phyloP scores from a whole-genome alignment of 208 protist species.

The Acanthamoeba lenticulata region DNA sequence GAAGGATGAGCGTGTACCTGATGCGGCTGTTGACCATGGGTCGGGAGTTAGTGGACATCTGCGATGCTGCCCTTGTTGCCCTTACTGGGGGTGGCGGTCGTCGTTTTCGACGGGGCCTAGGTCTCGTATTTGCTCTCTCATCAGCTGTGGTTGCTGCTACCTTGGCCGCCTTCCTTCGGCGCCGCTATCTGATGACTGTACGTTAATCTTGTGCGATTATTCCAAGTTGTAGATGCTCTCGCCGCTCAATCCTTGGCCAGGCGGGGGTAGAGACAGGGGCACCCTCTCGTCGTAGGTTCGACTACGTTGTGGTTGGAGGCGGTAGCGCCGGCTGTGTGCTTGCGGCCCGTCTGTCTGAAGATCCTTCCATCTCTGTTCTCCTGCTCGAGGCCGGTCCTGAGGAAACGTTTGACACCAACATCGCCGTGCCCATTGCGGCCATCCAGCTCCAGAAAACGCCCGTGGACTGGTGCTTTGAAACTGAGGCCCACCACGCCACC shows the following conservation, averaged over 20 bases:
- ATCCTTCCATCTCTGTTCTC: conserved; percentile 46
- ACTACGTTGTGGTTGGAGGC: conserved; percentile 44
- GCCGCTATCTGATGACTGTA: not conserved
- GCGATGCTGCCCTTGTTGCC: not conserved
- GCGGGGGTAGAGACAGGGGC: not conserved
- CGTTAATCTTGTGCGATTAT: too few species aligned
- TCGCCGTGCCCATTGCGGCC: conserved; percentile 55
- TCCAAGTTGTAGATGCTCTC: too few species aligned
- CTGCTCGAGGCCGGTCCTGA: conserved; percentile 60
- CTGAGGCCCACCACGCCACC: conserved; percentile 23
- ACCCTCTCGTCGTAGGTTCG: not conserved
- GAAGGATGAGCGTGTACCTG: not conserved
- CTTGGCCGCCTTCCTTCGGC: not conserved
- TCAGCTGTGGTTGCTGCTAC: not conserved
- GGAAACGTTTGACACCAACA: not conserved
- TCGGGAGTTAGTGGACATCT: not conserved
- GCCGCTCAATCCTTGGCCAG: too few species aligned
- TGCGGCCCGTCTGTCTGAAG: conserved; percentile 48
- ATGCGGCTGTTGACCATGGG: not conserved
- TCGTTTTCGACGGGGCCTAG: not conserved
- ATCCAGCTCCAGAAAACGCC: conserved; percentile 57
- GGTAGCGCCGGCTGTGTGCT: conserved; percentile 61
- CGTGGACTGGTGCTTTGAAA: conserved; percentile 48
- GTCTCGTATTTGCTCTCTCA: not conserved
- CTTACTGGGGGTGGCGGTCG: not conserved